Percentiles rank a stretch among this genome's conserved stretches.
Conservation (phyloP, 805 yeast genomes). For the Geotrichum ghanense region DNA sequence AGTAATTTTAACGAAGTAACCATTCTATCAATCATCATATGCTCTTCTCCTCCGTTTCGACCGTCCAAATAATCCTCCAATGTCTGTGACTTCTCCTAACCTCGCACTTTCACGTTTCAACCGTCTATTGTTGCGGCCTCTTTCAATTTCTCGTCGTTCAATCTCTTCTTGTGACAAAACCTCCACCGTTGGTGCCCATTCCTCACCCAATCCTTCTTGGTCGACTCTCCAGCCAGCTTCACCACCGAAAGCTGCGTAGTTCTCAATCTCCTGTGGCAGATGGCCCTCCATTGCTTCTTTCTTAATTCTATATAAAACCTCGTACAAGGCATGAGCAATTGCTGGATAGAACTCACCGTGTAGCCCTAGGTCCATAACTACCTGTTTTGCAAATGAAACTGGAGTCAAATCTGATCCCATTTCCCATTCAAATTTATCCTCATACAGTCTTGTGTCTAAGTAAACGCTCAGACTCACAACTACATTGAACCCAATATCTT, state of each 20-base stretch:
- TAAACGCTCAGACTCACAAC: conserved; percentile 73
- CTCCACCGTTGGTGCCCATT: conserved; percentile 84
- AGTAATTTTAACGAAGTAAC: too few species aligned
- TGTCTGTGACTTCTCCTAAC: conserved; percentile 38
- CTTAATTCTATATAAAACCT: conserved; percentile 61
- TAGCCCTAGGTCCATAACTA: conserved; percentile 77
- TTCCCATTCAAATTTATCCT: conserved; percentile 95
- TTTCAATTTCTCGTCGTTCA: conserved; percentile 88
- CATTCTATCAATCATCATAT: too few species aligned
- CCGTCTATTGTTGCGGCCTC: conserved; percentile 84
- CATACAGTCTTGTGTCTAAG: conserved; percentile 70
- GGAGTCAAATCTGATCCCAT: conserved; percentile 52
- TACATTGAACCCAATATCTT: conserved; percentile 57
- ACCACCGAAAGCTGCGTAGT: conserved; percentile 50
- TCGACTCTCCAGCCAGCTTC: conserved; percentile 63
- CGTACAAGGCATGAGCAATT: conserved; percentile 78
- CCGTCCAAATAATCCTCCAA: conserved; percentile 25
- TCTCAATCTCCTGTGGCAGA: conserved; percentile 38
- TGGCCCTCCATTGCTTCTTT: conserved; percentile 72
- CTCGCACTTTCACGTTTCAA: conserved; percentile 84
- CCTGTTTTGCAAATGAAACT: conserved; percentile 68
- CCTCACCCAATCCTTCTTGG: conserved; percentile 63
- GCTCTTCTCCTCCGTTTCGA: conserved; percentile 20
- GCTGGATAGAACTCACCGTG: conserved; percentile 82
- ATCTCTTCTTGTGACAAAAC: conserved; percentile 83